These are phyloP conservation scores for Eutypella sp. DNA, from an alignment of 2,329 filamentous ascomycete genomes.

Conservation along the genomic window DNA sequence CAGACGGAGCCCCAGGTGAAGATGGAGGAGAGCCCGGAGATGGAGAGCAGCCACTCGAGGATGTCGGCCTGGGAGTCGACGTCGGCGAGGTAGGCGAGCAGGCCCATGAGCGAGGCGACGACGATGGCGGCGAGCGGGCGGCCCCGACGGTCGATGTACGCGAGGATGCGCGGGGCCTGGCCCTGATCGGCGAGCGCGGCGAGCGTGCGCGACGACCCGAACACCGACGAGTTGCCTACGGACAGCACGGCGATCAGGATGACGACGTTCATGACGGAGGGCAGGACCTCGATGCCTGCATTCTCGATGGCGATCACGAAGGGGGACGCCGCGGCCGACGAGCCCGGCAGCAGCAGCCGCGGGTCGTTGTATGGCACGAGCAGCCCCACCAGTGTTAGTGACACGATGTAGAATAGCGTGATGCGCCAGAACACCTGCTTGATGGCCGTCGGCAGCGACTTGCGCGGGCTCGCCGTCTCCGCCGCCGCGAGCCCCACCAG, in stretches of 20 bases:
- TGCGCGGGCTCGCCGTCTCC: constrained; percentile 72
- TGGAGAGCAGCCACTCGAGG: constrained; percentile 74
- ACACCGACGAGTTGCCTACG: constrained; percentile 87
- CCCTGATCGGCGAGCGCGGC: constrained; percentile 84
- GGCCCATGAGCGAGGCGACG: constrained; percentile 61
- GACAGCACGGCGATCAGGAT: constrained; percentile 87
- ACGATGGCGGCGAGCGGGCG: constrained; percentile 71
- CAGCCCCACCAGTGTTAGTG: constrained; percentile 74
- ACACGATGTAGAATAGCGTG: constrained; percentile 82
- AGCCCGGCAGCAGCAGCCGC: constrained; percentile 54
- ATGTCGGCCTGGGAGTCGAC: constrained; percentile 54
- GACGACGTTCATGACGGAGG: constrained; percentile 90
- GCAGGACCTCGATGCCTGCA: constrained; percentile 74
- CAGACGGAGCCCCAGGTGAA: constrained; percentile 85
- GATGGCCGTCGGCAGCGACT: constrained; percentile 78
- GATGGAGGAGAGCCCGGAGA: constrained; percentile 67
- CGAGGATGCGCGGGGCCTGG: constrained; percentile 71
- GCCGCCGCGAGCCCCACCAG: constrained; percentile 72
- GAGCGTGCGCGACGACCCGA: constrained; percentile 84
- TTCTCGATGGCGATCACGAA: constrained; percentile 88
- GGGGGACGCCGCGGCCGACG: constrained; percentile 70
- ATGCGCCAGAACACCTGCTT: constrained; percentile 97
- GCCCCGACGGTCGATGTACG: constrained; percentile 78
- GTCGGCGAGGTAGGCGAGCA: constrained; percentile 74
- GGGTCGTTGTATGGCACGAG: constrained; percentile 70